Base-by-base conservation (phyloP, 148 eudicot species). In the Selenicereus undatus region DNA sequence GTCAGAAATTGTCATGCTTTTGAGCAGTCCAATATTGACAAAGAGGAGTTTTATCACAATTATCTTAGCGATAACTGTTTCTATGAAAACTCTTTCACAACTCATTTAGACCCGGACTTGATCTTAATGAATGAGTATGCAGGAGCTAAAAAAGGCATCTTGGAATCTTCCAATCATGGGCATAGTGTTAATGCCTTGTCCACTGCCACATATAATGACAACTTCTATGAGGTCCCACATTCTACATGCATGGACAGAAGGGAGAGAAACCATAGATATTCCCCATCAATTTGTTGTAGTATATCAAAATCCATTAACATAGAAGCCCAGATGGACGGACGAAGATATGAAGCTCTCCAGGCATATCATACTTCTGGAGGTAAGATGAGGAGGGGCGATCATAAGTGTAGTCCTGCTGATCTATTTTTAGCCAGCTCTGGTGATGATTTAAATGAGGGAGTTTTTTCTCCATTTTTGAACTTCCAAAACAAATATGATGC, bases 391-490 rank as follows among this genome's bases (percentile, higher is more conserved):
- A 56, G 65, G 42, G 36, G n/a, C 27, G 70, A 87, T 77, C 68
- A 29, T 64, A 74, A 77, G 12, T 71, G 76, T 69, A 26, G 74
- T 71, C 76, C 84, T 54, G 85, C 76, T 74, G 83, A 78, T 80
- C 78, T 75, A 27, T 60, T 81, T 43, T 84, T 69, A 35, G 79
- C 85, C 66, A 81, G 79, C 68, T 72, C 62, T 80, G 82, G 72
- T 48, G 85, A 83, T 84, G n/a, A 72, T n/a, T 60, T 80, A 43
- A 52, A 13, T 80, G 70, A 77, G 69, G 87, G 85, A 84, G 79
- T 80, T 77, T 80, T 86, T 73, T 75, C 84, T 84, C 81, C 86
- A 36, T 76, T 80, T 86, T 78, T 69, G 71, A 83, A 83, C 20
- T 79, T 84, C 24, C 48, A 4, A 54, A 80, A 80, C 68, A 76